Evolutionary conservation across 768 basidiomycete species (phyloP), one percentile per base, ranked within the genome.

Genomic region (Serendipita sp.): DNA sequence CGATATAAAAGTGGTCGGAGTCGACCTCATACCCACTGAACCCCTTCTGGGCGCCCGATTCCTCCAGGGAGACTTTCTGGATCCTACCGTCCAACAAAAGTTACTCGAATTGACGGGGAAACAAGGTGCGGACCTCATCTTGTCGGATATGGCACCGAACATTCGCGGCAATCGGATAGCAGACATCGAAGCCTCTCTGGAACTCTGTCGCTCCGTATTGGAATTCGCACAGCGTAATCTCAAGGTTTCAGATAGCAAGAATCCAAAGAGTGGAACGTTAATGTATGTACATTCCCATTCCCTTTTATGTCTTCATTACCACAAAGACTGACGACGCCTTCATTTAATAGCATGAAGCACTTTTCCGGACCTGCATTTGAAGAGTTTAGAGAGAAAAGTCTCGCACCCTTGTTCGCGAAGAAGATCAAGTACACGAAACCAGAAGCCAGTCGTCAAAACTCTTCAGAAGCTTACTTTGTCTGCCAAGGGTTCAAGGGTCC

Each of bases 91-190:
- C 0, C 78, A 78, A 43, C 64, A 65, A 2, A 70, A 74, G 29
- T 75, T 92, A 31, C 36, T 44, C 64, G 52, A 44, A 36, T 2
- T 33, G 34, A 27, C 44, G 52, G 52, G 43, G 72, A 62, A 65
- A 36, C 65, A 65, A 8, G 80, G 79, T 72, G 86, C 83, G 4
- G 91, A 97, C 71, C 75, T 94, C 16, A 81, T 96, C 29, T 77
- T 96, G 3, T 90, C 86, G 5, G 94, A 96, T 70, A 93, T 97
- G 87, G 89, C 92, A 16, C 83, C 84, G 18, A 92, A 93, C 71
- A 77, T 83, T 65, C 81, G 86, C 1, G 94, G 95, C 3, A 84
- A 87, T 66, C 72, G 77, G 16, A 72, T 74, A 0, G 77, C 78
- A 60, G 94, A 98, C 73, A 79, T 80, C 1, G 79, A 85, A 69